These are phyloP conservation scores for Choanephora cucurbitarum DNA, from an alignment of 371 early-diverging fungal genomes.

Conservation along the genomic window DNA sequence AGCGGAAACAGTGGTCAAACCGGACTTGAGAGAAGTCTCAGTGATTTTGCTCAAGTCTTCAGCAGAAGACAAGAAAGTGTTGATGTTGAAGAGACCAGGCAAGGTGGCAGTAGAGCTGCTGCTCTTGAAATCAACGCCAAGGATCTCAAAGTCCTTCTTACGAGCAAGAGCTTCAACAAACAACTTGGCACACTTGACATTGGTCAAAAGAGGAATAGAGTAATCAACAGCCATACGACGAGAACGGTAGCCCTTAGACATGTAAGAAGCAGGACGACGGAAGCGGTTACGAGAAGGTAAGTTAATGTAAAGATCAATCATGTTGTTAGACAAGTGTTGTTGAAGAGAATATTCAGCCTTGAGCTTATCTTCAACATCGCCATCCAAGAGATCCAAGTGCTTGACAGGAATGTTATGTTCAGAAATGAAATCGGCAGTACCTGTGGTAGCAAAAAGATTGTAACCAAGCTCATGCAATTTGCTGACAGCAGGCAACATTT, in stretches of 20 bases:
- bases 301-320: slow-evolving; percentile 97
- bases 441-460: slow-evolving; percentile 90
- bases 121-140: slow-evolving; percentile 85
- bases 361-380: slow-evolving; percentile 54
- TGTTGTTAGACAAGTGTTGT: slow-evolving; percentile 92
- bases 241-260: slow-evolving; percentile 92
- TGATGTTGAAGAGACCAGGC: slow-evolving; percentile 88
- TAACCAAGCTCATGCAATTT: slow-evolving; percentile 83
- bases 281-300: slow-evolving; percentile 93
- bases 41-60: slow-evolving; percentile 63
- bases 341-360: slow-evolving; percentile 91
- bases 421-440: slow-evolving; percentile 93
- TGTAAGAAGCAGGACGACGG: slow-evolving; percentile 94
- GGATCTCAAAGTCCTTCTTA: slow-evolving; percentile 72
- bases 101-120: slow-evolving; percentile 80
- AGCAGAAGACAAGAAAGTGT: slow-evolving; percentile 57
- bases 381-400: slow-evolving; percentile 79
- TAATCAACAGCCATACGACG: slow-evolving; percentile 97
- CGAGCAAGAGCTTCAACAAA: slow-evolving; percentile 94
- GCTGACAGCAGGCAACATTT: slow-evolving; percentile 85
- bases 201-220: slow-evolving; percentile 95
- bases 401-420: slow-evolving; percentile 91
- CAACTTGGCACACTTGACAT: slow-evolving; percentile 96
- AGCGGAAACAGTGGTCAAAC: slow-evolving; percentile 82
- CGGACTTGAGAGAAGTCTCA: slow-evolving; percentile 78